A percentile compares a stretch with the other conserved stretches of the same genome.
Evolutionary conservation across 805 yeast genomes (phyloP).

Genomic region (Pichia californica): DNA sequence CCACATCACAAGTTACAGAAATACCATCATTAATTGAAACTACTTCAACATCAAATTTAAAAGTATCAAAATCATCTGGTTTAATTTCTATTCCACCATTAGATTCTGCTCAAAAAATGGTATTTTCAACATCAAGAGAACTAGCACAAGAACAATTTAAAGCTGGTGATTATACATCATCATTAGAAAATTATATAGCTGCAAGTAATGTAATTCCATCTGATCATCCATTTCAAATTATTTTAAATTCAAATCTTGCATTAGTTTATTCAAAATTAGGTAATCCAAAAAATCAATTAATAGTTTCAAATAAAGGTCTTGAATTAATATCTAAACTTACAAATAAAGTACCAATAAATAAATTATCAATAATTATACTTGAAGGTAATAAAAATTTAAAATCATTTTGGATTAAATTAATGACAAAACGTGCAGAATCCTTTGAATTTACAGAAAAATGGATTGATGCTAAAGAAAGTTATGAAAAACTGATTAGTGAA

Average conservation of each 20-base stretch:
- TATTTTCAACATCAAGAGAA: slow-evolving; percentile 41
- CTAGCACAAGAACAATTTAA: slow-evolving; percentile 61
- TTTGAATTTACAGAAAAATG: slow-evolving; percentile 73
- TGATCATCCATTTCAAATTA: slow-evolving; percentile 57
- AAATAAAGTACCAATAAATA: slow-evolving; percentile 12
- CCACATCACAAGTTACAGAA: not conserved
- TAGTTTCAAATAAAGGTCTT: slow-evolving; percentile 43
- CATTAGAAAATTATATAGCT: slow-evolving; percentile 53
- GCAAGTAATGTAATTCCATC: slow-evolving; percentile 47
- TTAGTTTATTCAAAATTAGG: slow-evolving; percentile 64
- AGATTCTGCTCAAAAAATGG: slow-evolving; percentile 21
- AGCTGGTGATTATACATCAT: slow-evolving; percentile 74
- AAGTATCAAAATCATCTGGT: not conserved
- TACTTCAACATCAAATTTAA: too few species aligned
- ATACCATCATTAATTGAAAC: not conserved
- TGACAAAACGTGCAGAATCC: slow-evolving; percentile 72
- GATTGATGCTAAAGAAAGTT: slow-evolving; percentile 53
- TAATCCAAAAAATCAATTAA: slow-evolving; percentile 48
- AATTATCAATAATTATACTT: slow-evolving; percentile 23
- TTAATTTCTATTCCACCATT: slow-evolving; percentile 16
- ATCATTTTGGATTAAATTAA: slow-evolving; percentile 69
- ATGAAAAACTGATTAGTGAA: slow-evolving; percentile 55
- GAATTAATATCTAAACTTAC: slow-evolving; percentile 28
- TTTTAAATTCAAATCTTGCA: slow-evolving; percentile 72
- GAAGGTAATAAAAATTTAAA: slow-evolving; percentile 51